A percentile compares a stretch with the other conserved stretches of the same genome.
Conservation (phyloP, 208 protist species). For the Leptomonas seymouri region DNA sequence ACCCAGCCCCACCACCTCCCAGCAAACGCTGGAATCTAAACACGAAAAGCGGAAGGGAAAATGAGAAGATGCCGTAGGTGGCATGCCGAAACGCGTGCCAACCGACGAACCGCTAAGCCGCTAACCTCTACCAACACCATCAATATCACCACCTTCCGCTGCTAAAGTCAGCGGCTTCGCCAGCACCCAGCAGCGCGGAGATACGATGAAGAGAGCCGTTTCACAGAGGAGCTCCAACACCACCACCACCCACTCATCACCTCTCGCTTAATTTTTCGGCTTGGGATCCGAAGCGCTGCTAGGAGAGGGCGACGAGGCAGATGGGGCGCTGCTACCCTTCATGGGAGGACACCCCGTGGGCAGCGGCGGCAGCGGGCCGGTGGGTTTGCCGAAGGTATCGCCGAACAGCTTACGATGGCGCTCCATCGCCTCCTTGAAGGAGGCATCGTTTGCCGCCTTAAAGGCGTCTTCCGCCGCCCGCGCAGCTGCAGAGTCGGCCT, state of each 20-base stretch:
- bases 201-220: too few relatives aligned
- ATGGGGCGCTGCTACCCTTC: neutral
- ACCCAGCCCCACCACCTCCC: too few relatives aligned
- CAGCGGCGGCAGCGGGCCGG: slow-evolving; percentile 40
- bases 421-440: slow-evolving; percentile 74
- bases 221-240: too few relatives aligned
- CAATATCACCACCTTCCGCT: too few relatives aligned
- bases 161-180: neutral
- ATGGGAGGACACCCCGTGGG: slow-evolving; percentile 65
- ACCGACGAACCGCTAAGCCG: too few relatives aligned
- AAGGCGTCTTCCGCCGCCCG: slow-evolving; percentile 36
- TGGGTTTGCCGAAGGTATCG: slow-evolving; percentile 53
- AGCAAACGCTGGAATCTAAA: too few relatives aligned
- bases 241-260: neutral
- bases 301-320: neutral
- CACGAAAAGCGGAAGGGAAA: too few relatives aligned
- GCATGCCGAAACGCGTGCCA: too few relatives aligned
- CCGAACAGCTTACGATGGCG: slow-evolving; percentile 59
- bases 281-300: neutral
- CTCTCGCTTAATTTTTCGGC: slow-evolving; percentile 13
- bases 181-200: too few relatives aligned
- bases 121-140: too few relatives aligned
- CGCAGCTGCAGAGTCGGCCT: slow-evolving; percentile 52
- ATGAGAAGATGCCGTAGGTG: too few relatives aligned
- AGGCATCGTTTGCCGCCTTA: slow-evolving; percentile 46